Conservation (phyloP, 2,329 filamentous ascomycete species). For the Thermoascus crustaceus region DNA sequence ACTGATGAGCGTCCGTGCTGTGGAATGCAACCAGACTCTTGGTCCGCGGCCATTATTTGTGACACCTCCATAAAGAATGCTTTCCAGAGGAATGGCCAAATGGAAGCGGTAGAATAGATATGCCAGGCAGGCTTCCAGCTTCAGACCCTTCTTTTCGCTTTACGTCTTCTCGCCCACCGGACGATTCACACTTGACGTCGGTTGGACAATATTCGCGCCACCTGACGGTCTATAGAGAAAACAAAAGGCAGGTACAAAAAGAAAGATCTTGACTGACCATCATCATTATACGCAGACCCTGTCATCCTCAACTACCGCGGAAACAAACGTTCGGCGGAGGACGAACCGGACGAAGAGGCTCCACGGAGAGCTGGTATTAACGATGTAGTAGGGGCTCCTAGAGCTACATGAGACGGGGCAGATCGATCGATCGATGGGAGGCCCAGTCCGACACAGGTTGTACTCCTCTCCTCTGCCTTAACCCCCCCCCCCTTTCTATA, state of each 20-base stretch:
- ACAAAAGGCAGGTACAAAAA: conserved; percentile 3
- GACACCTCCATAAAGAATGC: too few species aligned
- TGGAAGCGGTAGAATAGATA: too few species aligned
- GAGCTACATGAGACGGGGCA: conserved; percentile 1
- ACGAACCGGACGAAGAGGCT: conserved; percentile 14
- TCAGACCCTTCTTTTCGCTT: too few species aligned
- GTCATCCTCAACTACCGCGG: conserved; percentile 16
- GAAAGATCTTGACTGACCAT: conserved; percentile 28
- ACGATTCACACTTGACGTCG: too few species aligned
- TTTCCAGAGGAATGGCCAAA: too few species aligned
- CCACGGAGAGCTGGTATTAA: conserved; percentile 13
- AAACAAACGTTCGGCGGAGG: conserved; percentile 2
- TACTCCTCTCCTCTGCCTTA: neutral
- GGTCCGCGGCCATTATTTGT: too few species aligned
- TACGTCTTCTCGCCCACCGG: too few species aligned
- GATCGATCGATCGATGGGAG: neutral
- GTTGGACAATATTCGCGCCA: too few species aligned
- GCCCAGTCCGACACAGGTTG: too few species aligned
- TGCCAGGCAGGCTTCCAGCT: too few species aligned
- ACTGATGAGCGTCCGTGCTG: neutral
- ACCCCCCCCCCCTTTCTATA: too few species aligned
- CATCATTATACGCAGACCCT: conserved; percentile 27
- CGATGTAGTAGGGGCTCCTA: conserved; percentile 6
- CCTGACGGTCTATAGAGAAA: too few species aligned
- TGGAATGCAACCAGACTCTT: neutral